These are phyloP conservation scores for Letharia columbiana DNA, from an alignment of 495 filamentous ascomycete species.

Conservation along the genomic window DNA sequence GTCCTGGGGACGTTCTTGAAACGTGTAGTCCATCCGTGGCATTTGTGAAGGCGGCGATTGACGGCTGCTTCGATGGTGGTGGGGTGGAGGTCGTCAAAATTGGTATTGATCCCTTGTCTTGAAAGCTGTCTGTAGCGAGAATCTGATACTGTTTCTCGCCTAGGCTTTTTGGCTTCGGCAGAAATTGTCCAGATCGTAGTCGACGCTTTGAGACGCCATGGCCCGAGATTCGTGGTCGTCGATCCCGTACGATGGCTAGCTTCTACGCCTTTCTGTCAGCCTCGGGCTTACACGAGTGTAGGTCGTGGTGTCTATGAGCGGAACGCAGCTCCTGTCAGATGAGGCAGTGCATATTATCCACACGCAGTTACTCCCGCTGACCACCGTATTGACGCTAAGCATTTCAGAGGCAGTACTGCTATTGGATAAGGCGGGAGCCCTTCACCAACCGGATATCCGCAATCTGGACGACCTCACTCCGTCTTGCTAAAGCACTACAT, in stretches of 20 bases:
- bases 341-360: slow-evolving; percentile 57
- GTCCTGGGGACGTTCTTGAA: slow-evolving; percentile 70
- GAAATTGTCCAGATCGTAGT: slow-evolving; percentile 68
- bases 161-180: slow-evolving; percentile 62
- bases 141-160: neutral
- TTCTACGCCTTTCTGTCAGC: neutral
- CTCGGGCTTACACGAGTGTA: neutral
- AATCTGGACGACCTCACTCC: slow-evolving; percentile 52
- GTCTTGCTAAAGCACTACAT: slow-evolving; percentile 56
- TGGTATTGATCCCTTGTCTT: slow-evolving; percentile 39
- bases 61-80: slow-evolving; percentile 75
- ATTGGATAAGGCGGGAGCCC: slow-evolving; percentile 47
- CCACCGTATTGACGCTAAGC: slow-evolving; percentile 83
- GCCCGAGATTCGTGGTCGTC: slow-evolving; percentile 58
- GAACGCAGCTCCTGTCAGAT: slow-evolving; percentile 61
- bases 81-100: slow-evolving; percentile 86
- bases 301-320: slow-evolving; percentile 75
- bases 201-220: slow-evolving; percentile 50
- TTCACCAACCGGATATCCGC: slow-evolving; percentile 37
- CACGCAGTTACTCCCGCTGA: slow-evolving; percentile 57
- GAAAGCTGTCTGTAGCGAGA: neutral
- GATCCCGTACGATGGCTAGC: slow-evolving; percentile 55
- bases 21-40: slow-evolving; percentile 69
- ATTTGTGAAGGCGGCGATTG: slow-evolving; percentile 77
- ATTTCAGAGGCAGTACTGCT: slow-evolving; percentile 77